A percentile compares a stretch with the other conserved stretches of the same genome.
phyloP scores from a whole-genome alignment of 768 basidiomycete species.

The Ramaria sp. region DNA sequence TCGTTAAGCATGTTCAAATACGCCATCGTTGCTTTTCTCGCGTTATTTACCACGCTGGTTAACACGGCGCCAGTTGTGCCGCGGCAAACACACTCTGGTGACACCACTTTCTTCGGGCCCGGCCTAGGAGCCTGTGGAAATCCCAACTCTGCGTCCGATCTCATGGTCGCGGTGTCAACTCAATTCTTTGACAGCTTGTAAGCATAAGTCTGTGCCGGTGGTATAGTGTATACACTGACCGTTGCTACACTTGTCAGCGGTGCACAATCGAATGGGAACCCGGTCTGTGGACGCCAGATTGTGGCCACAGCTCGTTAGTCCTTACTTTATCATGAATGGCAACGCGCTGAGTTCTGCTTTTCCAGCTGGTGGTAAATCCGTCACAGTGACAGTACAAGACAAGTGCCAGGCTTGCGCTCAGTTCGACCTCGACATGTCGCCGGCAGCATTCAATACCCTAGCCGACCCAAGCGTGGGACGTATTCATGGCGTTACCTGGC shows the following conservation, averaged over 20 bases:
- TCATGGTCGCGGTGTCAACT: constrained; percentile 7
- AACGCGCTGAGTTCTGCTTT: neutral
- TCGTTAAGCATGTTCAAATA: neutral
- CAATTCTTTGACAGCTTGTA: constrained; percentile 44
- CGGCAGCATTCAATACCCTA: constrained; percentile 19
- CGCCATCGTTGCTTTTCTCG: no score
- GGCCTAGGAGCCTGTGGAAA: constrained; percentile 9
- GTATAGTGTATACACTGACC: neutral
- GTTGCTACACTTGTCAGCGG: constrained; percentile 29
- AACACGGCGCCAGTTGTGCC: neutral
- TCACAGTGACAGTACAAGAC: constrained; percentile 10
- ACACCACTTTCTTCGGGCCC: constrained; percentile 8
- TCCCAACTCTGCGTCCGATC: constrained; percentile 2
- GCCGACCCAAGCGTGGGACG: constrained; percentile 17
- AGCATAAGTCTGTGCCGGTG: constrained; percentile 12
- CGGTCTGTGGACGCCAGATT: constrained; percentile 9
- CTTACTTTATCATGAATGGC: neutral
- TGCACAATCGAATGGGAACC: constrained; percentile 22
- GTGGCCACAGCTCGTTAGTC: constrained; percentile 5
- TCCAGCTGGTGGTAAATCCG: constrained; percentile 5
- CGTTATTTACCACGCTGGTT: neutral
- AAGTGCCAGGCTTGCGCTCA: constrained; percentile 5
- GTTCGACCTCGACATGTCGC: constrained; percentile 11
- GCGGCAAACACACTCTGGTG: neutral
- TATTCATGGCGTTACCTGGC: constrained; percentile 18